Evolutionary conservation across 441 rosid species (phyloP).

Genomic region (Theobroma grandiflorum): DNA sequence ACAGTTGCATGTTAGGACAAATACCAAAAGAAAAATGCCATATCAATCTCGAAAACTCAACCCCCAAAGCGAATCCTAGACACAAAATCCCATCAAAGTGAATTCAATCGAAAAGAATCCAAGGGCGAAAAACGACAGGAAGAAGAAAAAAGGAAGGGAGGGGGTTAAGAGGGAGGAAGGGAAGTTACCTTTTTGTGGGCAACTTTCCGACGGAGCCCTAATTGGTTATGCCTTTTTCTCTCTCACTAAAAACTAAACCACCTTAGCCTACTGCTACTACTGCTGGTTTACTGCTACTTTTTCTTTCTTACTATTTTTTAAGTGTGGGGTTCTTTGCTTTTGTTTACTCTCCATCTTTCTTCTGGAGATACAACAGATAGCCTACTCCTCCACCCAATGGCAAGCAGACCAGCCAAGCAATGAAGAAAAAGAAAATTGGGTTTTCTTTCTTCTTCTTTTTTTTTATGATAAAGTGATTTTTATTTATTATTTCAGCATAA

Average conservation of each 20-base stretch:
- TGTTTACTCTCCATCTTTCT: neutral
- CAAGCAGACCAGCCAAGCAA: neutral
- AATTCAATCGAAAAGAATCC: constrained; percentile 21
- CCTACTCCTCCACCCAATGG: constrained; percentile 28
- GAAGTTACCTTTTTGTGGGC: constrained; percentile 34
- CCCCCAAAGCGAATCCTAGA: constrained; percentile 13
- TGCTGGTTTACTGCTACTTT: neutral
- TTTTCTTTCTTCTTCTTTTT: neutral
- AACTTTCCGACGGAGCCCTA: constrained; percentile 48
- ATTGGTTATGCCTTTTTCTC: constrained; percentile 31
- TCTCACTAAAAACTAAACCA: constrained; percentile 24
- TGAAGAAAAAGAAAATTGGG: neutral
- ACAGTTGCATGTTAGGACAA: neutral
- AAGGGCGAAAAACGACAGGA: neutral
- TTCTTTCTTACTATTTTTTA: neutral
- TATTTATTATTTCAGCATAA: neutral
- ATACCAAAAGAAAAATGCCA: constrained; percentile 27
- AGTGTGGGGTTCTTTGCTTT: constrained; percentile 12
- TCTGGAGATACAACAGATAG: constrained; percentile 2
- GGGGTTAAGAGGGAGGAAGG: neutral
- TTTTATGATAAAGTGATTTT: neutral
- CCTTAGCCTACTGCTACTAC: neutral
- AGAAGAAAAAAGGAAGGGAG: neutral
- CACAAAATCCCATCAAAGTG: neutral
- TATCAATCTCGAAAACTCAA: constrained; percentile 27